These are phyloP conservation scores for Ilyonectria robusta DNA, from an alignment of 2,329 filamentous ascomycete species.

Conservation along the genomic window DNA sequence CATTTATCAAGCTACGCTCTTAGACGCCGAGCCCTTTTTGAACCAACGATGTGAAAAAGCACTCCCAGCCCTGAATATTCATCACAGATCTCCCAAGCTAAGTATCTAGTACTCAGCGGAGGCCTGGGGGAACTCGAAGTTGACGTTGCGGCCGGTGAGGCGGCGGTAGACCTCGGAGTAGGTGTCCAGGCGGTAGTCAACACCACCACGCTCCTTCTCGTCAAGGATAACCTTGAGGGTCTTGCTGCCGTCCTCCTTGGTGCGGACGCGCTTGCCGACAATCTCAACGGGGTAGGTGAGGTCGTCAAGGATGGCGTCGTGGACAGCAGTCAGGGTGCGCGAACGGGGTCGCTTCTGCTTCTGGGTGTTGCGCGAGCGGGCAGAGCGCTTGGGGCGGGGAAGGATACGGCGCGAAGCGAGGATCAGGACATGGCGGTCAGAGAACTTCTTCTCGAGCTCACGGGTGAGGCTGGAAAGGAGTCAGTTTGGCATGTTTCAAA, in stretches of 20 bases:
- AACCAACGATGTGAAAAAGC: conserved; percentile 56
- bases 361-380: conserved; percentile 94
- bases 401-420: conserved; percentile 99
- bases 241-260: conserved; percentile 99
- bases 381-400: conserved; percentile 97
- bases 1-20: conserved; percentile 65
- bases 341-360: conserved; percentile 99
- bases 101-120: conserved; percentile 92
- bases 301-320: conserved; percentile 98
- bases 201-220: conserved; percentile 99
- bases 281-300: conserved; percentile 99
- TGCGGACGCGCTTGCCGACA: conserved; percentile 98
- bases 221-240: conserved; percentile 98
- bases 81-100: conserved; percentile 59
- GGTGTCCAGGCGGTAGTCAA: conserved; percentile 99
- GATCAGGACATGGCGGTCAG: conserved; percentile 99
- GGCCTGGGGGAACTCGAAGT: conserved; percentile 98
- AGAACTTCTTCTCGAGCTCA: conserved; percentile 99
- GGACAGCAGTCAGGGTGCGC: conserved; percentile 97
- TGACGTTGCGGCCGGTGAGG: conserved; percentile 94
- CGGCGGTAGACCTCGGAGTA: conserved; percentile 99
- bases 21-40: conserved; percentile 66
- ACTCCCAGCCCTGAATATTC: conserved; percentile 49
- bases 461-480: conserved; percentile 86
- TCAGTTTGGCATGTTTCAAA: conserved; percentile 36